A percentile compares a stretch with the other conserved stretches of the same genome.
Evolutionary conservation across 2,329 filamentous ascomycete genomes (phyloP).

Genomic region (Aspergillus brasiliensis): DNA sequence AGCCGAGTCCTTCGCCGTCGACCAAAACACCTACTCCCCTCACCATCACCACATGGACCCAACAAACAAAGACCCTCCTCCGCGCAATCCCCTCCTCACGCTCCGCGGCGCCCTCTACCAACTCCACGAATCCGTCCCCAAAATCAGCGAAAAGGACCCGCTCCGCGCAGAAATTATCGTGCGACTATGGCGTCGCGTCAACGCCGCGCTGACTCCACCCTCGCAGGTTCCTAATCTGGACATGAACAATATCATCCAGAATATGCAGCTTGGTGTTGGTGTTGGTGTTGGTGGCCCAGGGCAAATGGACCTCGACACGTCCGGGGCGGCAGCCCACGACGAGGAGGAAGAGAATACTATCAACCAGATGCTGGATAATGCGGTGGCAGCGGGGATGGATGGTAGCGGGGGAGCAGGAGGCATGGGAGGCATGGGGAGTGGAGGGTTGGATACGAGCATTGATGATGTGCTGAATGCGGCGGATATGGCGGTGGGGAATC

Average conservation of each 20-base stretch:
- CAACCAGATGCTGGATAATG: slow-evolving; percentile 44
- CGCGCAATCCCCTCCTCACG: slow-evolving; percentile 39
- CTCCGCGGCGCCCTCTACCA: slow-evolving; percentile 45
- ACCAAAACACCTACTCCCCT: slow-evolving; percentile 30
- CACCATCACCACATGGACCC: slow-evolving; percentile 38
- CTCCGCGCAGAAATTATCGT: slow-evolving; percentile 48
- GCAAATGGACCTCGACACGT: slow-evolving; percentile 36
- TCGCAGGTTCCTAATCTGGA: slow-evolving; percentile 45
- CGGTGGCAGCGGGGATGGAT: slow-evolving; percentile 37
- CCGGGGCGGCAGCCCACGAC: slow-evolving; percentile 18
- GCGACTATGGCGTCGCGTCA: slow-evolving; percentile 48
- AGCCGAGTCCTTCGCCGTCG: slow-evolving; percentile 41
- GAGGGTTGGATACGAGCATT: slow-evolving; percentile 41
- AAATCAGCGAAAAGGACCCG: slow-evolving; percentile 47
- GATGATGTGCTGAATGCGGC: slow-evolving; percentile 48
- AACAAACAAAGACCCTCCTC: slow-evolving; percentile 33
- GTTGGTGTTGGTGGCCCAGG: slow-evolving; percentile 28
- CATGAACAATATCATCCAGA: slow-evolving; percentile 46
- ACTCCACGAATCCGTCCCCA: slow-evolving; percentile 42
- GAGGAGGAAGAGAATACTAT: slow-evolving; percentile 36
- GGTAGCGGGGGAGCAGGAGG: slow-evolving; percentile 19
- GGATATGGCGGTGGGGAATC: slow-evolving; percentile 47
- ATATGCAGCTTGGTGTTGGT: slow-evolving; percentile 40
- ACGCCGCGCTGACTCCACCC: slow-evolving; percentile 41
- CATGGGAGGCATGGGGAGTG: slow-evolving; percentile 25